Percentiles rank a stretch among this genome's conserved stretches.
These are phyloP conservation scores for Gloeopeniophorella convolvens DNA, from an alignment of 768 basidiomycete species.

Conservation along the genomic window DNA sequence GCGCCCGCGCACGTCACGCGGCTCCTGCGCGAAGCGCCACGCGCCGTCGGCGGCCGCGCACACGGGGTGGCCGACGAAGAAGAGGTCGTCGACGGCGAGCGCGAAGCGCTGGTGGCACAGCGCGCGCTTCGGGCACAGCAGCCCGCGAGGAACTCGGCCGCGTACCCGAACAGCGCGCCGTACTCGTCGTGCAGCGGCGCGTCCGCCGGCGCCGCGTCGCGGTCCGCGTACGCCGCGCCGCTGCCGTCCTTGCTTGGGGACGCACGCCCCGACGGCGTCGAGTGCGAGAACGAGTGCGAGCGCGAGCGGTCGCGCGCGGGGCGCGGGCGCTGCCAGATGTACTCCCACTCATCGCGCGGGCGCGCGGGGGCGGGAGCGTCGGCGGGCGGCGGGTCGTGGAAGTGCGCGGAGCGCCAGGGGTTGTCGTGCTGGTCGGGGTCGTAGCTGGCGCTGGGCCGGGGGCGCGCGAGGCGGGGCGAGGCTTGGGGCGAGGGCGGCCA, in stretches of 20 bases:
- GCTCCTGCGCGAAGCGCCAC: constrained; percentile 73
- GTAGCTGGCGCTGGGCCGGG: constrained; percentile 43
- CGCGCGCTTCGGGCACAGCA: constrained; percentile 70
- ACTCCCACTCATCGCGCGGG: constrained; percentile 38
- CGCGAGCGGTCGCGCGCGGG: constrained; percentile 42
- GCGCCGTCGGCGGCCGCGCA: constrained; percentile 64
- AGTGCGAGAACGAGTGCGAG: constrained; percentile 32
- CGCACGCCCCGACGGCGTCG: constrained; percentile 39
- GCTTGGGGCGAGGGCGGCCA: constrained; percentile 74
- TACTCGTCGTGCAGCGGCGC: constrained; percentile 40
- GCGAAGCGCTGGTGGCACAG: constrained; percentile 96
- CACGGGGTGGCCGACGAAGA: constrained; percentile 93
- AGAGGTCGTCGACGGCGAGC: constrained; percentile 83
- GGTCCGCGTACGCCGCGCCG: constrained; percentile 25
- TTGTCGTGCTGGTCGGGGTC: constrained; percentile 58
- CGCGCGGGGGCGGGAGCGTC: constrained; percentile 10
- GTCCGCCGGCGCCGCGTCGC: constrained; percentile 25
- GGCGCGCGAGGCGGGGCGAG: constrained; percentile 64
- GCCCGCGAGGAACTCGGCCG: constrained; percentile 71
- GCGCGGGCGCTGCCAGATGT: constrained; percentile 58
- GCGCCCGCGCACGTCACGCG: constrained; percentile 43
- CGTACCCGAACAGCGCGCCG: constrained; percentile 71
- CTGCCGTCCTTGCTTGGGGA: constrained; percentile 41
- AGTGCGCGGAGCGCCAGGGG: constrained; percentile 62
- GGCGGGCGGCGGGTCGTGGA: constrained; percentile 30